Base-by-base conservation (phyloP, 179 eudicot genomes). In the Heliamphora pulchella region DNA sequence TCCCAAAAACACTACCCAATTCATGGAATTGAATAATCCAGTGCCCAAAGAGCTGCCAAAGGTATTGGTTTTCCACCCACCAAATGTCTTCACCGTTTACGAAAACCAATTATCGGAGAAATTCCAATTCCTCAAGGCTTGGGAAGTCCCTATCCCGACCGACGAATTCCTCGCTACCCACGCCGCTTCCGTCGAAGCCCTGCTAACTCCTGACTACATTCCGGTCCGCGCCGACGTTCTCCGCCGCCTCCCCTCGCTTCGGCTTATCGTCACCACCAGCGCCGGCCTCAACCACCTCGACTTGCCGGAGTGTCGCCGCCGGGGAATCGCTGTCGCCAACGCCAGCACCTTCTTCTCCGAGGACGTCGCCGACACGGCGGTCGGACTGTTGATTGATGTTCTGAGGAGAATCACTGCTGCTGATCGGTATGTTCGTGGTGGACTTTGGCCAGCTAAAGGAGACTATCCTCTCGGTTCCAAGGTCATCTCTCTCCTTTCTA, bases 231-330 rank as follows among this genome's bases (percentile, higher is more conserved):
- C 90, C 81, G 81, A 55, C 18, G 53, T 90, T n/a, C 88, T 93
- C 74, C 70, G 82, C 81, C 74, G 31, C 69, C 82, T 93, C 46
- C 97, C 94, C 2, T 80, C 87, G 20, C 88, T 93, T 0, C 75
- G 87, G 5, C 78, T 89, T 13, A 83, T 93, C 8, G 86, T 89
- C 74, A 86, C 97, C 66, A 76, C 91, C 82, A 83, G 92, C 70
- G 88, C 86, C 31, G 97, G 96, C 51, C 76, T 90, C 61, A 67
- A 93, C 78, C 87, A 86, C 84, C 84, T 91, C 68, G 96, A 93
- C 80, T 76, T 90, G 48, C 43, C 10, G 31, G 97, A 91, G 83
- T 93, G 96, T 69, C 86, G 89, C 61, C 90, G 91, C 70, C 90
- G 90, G 11, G 87, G 87, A 5, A 84, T 93, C 50, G 17, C 86